Percentiles rank a stretch among this genome's conserved stretches.
phyloP scores from a whole-genome alignment of 441 rosid genomes.

The Gossypium davidsonii region DNA sequence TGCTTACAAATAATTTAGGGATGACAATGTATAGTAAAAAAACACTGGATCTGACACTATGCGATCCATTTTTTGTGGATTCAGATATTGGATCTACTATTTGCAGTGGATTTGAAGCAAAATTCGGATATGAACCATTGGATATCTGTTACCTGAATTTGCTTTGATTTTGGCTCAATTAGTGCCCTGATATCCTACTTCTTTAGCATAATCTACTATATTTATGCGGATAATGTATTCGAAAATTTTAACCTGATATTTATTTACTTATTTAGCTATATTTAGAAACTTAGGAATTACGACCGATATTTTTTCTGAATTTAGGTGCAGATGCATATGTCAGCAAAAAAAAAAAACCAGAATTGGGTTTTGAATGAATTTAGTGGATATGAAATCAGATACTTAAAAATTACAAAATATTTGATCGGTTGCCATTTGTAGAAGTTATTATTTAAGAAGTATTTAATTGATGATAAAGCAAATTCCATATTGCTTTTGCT shows the following conservation, averaged over 20 bases:
- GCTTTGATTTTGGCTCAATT: neutral
- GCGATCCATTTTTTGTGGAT: neutral
- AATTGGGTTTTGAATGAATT: neutral
- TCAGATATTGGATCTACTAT: neutral
- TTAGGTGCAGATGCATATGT: neutral
- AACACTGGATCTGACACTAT: neutral
- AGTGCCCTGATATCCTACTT: neutral
- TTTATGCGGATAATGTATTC: neutral
- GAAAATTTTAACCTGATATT: neutral
- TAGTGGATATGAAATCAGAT: neutral
- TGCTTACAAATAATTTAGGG: neutral
- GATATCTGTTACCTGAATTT: neutral
- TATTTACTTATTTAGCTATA: neutral
- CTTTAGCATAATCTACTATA: neutral
- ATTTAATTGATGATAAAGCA: neutral
- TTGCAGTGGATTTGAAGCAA: neutral
- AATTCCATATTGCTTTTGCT: neutral
- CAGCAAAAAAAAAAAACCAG: neutral
- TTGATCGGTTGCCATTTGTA: neutral
- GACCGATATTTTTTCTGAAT: neutral
- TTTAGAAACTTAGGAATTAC: neutral
- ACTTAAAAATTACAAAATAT: neutral
- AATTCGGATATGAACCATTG: neutral
- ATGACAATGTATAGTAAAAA: neutral
- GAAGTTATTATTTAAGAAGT: neutral